Base-by-base conservation (phyloP, 148 eudicot genomes). In the Cornus kousa region DNA sequence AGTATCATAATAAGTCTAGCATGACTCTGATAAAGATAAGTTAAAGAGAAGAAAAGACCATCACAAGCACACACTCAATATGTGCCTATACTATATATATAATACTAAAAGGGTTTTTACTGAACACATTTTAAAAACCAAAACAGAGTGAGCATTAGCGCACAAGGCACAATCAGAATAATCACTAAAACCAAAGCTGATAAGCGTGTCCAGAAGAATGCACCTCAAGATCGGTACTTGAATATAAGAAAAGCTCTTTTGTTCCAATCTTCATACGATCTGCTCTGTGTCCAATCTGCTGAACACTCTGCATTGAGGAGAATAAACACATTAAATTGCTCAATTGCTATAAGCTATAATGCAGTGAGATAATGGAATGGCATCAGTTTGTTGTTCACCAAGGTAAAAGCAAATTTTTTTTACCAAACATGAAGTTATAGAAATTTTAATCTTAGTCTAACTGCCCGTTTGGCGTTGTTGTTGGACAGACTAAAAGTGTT, bases 231-330 rank as follows among this genome's bases (percentile, higher is more conserved):
- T 94, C 94, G 62, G 99, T 96, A 85, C 94, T 90, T 37, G 99
- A 92, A 86, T 96, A 89, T 68, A 96, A 85, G 80, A 82, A 94
- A 40, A 96, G 89, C 65, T 92, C 88, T 78, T 91, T 94, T 67
- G 97, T 78, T 40, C 71, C 85, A 78, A 96, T 94, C 72, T 82
- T 80, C 89, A 96, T 79, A 33, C 99, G 92, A 76, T 94, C 95
- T 72, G 99, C 98, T 78, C 99, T 90, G 67, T 94, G 88, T 80
- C 94, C 98, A 82, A 96, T 94, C 84, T 96, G 99, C 84, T 96
- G 97, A 87, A 96, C 84, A 86, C 99, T 96, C 99, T 96, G 87
- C 71, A 72, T 83, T 68, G 40, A 77, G 67, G 66, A 74, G 32
- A 20, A 74, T 24, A 32, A 22, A 3, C 9, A 55, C 68, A 73